A percentile compares a stretch with the other conserved stretches of the same genome.
phyloP scores from a whole-genome alignment of 2,329 filamentous ascomycete species.

The Alternaria consortialis region DNA sequence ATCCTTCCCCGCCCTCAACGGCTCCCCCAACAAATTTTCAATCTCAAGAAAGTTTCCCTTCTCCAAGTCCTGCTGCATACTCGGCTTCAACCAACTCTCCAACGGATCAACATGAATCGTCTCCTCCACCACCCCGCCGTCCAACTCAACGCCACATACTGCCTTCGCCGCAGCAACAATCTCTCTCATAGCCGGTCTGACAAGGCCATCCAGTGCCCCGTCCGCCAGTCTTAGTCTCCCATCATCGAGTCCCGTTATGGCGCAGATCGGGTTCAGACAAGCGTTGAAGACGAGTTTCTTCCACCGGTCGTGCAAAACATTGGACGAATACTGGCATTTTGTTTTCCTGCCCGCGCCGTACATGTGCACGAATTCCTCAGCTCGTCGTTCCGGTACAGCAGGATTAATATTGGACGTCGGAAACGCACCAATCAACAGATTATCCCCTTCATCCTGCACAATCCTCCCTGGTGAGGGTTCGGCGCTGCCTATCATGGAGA shows the following conservation, averaged over 20 bases:
- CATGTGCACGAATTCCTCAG: conserved; percentile 57
- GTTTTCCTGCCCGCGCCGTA: conserved; percentile 61
- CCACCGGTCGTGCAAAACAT: conserved; percentile 60
- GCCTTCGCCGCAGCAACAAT: conserved; percentile 59
- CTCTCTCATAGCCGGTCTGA: conserved; percentile 64
- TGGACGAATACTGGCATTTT: conserved; percentile 51
- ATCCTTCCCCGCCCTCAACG: conserved; percentile 61
- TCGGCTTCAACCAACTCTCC: conserved; percentile 60
- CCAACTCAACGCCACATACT: conserved; percentile 53
- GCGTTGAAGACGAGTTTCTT: conserved; percentile 63
- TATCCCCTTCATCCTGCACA: conserved; percentile 63
- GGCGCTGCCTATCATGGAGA: conserved; percentile 62
- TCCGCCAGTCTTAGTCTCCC: conserved; percentile 59
- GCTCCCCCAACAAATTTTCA: conserved; percentile 66
- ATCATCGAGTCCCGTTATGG: conserved; percentile 62
- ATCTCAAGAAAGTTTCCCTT: conserved; percentile 67
- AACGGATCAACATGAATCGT: conserved; percentile 62
- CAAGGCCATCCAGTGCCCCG: conserved; percentile 57
- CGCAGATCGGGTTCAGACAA: conserved; percentile 63
- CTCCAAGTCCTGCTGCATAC: conserved; percentile 63
- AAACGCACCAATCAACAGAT: conserved; percentile 62
- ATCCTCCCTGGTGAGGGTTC: conserved; percentile 60
- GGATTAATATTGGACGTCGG: conserved; percentile 44
- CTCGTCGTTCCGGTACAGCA: conserved; percentile 38
- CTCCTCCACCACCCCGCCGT: conserved; percentile 54